Base-by-base conservation (phyloP, 106 monocot genomes). In the Amphibolis antarctica region DNA sequence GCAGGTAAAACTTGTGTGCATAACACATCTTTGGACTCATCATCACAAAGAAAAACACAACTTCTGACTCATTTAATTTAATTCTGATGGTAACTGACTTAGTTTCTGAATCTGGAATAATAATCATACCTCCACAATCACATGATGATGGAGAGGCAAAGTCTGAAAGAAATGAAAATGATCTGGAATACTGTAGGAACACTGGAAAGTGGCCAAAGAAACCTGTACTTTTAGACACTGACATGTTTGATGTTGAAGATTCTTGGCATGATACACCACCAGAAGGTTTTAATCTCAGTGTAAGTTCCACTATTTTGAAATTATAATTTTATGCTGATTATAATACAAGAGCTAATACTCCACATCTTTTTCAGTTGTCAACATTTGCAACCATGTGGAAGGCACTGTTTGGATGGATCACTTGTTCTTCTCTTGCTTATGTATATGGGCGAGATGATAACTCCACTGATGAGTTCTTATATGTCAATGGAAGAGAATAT, bases 181-280 rank as follows among this genome's bases (percentile, higher is more conserved):
- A 47, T 23, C 70, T 77, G 42, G 71, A 83, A 30, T 46, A 82
- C 54, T 79, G 80, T 50, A 65, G 44, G 25, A 86, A 66, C 25
- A 24, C 59, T 74, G 66, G 71, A n/a, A 91, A 91, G 67, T 99
- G 98, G 98, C 91, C 98, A 4, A 82, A 70, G 72, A 99, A 99
- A 56, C 73, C 88, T 63, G 78, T 98, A 44, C 76, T 98, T 70
- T 76, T 91, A 71, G 88, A 99, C n/a, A 83, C 91, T 21, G 83
- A 92, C 60, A 64, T 79, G 78, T 99, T 99, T 75, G 82, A 81
- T 15, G 80, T 85, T 9, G 85, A 87, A 48, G 98, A 99, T 55
- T 87, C 87, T 1, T 92, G 83, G 98, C 87, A 99, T 69, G 91
- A 99, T 53, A 82, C 88, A 18, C 82, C 91, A 45, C 98, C 98